Base-by-base conservation (phyloP, 2,329 filamentous ascomycete species). In the Paracoccidioides brasiliensis region DNA sequence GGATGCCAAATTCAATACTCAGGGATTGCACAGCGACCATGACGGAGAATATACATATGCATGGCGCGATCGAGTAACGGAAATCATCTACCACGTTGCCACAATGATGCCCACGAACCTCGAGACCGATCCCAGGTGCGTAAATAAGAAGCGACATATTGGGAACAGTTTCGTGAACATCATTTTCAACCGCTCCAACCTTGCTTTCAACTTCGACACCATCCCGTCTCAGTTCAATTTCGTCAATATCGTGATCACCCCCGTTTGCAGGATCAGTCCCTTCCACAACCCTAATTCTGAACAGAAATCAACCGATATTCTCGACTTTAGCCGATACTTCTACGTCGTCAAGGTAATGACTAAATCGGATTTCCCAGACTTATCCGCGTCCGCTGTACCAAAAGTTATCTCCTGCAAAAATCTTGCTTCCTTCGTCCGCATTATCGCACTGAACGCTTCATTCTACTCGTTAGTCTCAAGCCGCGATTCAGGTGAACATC, bases 121-220 rank as follows among this genome's bases (percentile, higher is more conserved):
- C 12, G 82, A 89, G 54, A 78, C 81, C 35, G 90, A 95, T 63
- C 81, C 85, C 8, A 79, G 82, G 59, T 89, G 85, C 65, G 83
- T 85, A 59, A 79, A 82, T 68, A 98, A 98, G 75, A 98, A 98
- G 72, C 80, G 84, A 2, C 94, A 97, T 66, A 93, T 97, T 58
- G 93, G 93, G 56, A 98, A 98, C 66, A 93, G 97, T 70, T 95
- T 88, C 69, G 93, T 98, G 67, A 97, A 95, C 67, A 95, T 98
- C 63, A 85, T 98, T 56, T 98, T 94, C 78, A 98, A 98, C 69
- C 89, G 95, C 65, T 96, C 90, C 2, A 91, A 93, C n/a, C 70
- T 84, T 50, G 85, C 87, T 0, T 97, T 95, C 74, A 80, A 81
- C 54, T 95, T 95, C 67, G 82, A 95, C 67, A 95, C 88, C 0